phyloP scores from a whole-genome alignment of 2,329 filamentous ascomycete genomes.

The Diatrype stigma region DNA sequence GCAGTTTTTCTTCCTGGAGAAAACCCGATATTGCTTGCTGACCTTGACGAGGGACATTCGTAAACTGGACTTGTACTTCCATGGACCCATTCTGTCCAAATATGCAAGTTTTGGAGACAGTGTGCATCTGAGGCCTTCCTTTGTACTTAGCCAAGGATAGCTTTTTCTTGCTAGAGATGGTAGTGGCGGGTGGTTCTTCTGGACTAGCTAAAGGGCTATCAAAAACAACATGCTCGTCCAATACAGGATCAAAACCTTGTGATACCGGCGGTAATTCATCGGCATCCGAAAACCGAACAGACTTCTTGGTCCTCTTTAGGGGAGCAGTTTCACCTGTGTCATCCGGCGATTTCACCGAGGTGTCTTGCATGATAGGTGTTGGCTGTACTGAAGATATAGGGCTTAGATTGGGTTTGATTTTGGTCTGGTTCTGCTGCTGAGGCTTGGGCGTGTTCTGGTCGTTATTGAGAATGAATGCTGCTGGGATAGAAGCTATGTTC shows the following conservation, averaged over 20 bases:
- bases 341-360: slow-evolving; percentile 7
- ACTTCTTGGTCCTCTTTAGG: slow-evolving; percentile 30
- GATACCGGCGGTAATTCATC: slow-evolving; percentile 8
- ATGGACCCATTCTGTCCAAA: slow-evolving; percentile 20
- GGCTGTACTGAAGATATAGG: background rate
- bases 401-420: slow-evolving; percentile 1
- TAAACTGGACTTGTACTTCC: slow-evolving; percentile 19
- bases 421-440: slow-evolving; percentile 2
- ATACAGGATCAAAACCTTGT: slow-evolving; percentile 9
- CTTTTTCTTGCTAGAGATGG: slow-evolving; percentile 8
- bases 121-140: slow-evolving; percentile 18
- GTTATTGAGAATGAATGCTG: slow-evolving; percentile 22
- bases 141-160: slow-evolving; percentile 22
- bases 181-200: slow-evolving; percentile 1
- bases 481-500: slow-evolving; percentile 30
- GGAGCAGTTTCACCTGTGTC: background rate
- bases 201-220: slow-evolving; percentile 5
- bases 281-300: slow-evolving; percentile 32
- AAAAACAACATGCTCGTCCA: slow-evolving; percentile 20
- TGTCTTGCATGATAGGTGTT: slow-evolving; percentile 7
- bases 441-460: slow-evolving; percentile 9
- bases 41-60: slow-evolving; percentile 17
- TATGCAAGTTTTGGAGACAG: slow-evolving; percentile 17
- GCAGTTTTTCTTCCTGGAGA: slow-evolving; percentile 14
- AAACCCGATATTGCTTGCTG: slow-evolving; percentile 22